Conservation (phyloP, 371 early-diverging fungal genomes). For the Mortierella sp. region DNA sequence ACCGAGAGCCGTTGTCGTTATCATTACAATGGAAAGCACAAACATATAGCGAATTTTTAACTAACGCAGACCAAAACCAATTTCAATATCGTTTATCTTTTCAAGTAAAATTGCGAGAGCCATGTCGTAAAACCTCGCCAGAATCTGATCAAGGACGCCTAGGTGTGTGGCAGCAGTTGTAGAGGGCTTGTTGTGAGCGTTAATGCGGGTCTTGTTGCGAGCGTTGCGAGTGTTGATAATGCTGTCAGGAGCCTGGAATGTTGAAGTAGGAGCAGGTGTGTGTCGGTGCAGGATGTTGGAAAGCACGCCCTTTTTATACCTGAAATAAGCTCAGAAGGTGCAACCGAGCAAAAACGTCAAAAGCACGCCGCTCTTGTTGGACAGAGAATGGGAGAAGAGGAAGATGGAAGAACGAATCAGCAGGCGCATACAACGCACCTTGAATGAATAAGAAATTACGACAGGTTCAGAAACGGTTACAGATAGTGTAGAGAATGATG, state of each 20-base stretch:
- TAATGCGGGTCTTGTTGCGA: too few species aligned
- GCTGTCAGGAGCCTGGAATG: too few species aligned
- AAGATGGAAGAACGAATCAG: background rate
- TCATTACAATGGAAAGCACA: slow-evolving; percentile 13
- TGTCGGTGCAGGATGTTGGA: too few species aligned
- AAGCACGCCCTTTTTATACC: too few species aligned
- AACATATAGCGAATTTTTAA: background rate
- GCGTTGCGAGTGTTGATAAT: too few species aligned
- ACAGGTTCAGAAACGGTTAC: too few species aligned
- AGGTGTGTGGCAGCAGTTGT: background rate
- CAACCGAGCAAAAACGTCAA: too few species aligned
- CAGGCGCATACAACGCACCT: too few species aligned
- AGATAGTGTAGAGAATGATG: too few species aligned
- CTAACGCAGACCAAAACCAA: background rate
- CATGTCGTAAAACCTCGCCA: background rate
- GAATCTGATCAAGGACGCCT: background rate
- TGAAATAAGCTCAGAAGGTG: too few species aligned
- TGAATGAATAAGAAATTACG: too few species aligned
- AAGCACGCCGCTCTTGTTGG: background rate
- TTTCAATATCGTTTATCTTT: background rate
- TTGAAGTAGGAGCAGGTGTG: too few species aligned
- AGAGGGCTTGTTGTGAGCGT: background rate
- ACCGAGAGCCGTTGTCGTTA: slow-evolving; percentile 9
- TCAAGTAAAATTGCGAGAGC: background rate
- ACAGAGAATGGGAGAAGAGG: background rate